Evolutionary conservation across 129 eudicot genomes (phyloP).

Genomic region (carrot (Daucus carota)): DNA sequence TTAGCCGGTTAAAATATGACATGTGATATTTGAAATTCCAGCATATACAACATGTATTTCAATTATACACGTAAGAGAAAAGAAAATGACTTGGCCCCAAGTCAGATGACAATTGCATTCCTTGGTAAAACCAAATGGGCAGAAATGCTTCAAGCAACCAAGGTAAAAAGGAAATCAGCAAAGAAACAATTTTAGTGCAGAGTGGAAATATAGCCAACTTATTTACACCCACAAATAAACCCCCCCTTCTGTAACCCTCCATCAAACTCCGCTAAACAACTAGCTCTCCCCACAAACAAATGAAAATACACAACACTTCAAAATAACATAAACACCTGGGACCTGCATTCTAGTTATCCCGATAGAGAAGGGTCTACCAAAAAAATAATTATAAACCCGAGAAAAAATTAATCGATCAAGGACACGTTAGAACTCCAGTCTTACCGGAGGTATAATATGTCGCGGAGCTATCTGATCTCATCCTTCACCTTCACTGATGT

Average conservation of each 20-base stretch:
- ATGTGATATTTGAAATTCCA: too few species aligned
- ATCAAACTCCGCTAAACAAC: neutral
- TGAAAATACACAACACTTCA: neutral
- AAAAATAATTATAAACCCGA: constrained; percentile 8
- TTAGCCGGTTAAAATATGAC: too few species aligned
- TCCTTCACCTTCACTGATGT: constrained; percentile 30
- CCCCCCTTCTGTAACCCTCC: neutral
- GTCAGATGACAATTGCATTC: neutral
- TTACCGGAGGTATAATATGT: neutral
- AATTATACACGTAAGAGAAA: neutral
- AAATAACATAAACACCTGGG: constrained; percentile 9
- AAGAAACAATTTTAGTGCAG: neutral
- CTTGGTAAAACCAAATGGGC: neutral
- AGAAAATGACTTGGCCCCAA: neutral
- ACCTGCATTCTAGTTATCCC: constrained; percentile 13
- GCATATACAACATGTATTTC: neutral
- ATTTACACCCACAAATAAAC: constrained; percentile 11
- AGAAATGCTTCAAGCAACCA: neutral
- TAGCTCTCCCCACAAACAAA: constrained; percentile 4
- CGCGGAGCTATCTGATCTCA: constrained; percentile 13
- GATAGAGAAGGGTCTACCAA: neutral
- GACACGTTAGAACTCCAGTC: neutral
- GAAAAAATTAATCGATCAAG: neutral
- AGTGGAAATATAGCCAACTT: constrained; percentile 3
- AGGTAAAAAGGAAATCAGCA: neutral